Conservation (phyloP, 2,329 filamentous ascomycete genomes). For the Aschersonia sp. region DNA sequence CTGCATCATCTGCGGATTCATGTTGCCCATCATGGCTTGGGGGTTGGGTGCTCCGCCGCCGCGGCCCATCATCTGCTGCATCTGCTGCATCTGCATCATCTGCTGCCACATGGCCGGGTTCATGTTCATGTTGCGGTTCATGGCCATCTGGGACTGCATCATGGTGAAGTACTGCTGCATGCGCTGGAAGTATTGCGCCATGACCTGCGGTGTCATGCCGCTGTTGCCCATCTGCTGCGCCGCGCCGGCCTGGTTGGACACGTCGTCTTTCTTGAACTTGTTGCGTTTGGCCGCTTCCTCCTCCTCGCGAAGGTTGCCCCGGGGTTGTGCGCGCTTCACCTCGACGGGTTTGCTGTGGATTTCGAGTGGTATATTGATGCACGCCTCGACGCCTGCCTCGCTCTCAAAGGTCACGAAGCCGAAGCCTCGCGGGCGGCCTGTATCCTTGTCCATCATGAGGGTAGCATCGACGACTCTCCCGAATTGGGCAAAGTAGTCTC, state of each 20-base stretch:
- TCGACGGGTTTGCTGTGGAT: constrained; percentile 96
- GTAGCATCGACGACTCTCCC: constrained; percentile 94
- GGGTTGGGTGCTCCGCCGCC: constrained; percentile 18
- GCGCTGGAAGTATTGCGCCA: constrained; percentile 96
- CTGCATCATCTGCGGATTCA: constrained; percentile 42
- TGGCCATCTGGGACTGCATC: constrained; percentile 89
- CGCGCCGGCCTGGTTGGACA: constrained; percentile 17
- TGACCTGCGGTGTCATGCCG: constrained; percentile 88
- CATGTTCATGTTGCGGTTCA: constrained; percentile 60
- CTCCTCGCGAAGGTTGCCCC: constrained; percentile 86
- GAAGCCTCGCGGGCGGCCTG: constrained; percentile 88
- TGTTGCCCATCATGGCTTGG: constrained; percentile 25
- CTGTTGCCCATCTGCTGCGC: constrained; percentile 29
- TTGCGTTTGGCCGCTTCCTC: constrained; percentile 55
- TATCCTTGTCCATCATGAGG: constrained; percentile 99
- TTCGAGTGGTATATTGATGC: constrained; percentile 69
- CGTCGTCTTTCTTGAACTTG: constrained; percentile 42
- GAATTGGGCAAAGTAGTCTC: constrained; percentile 92
- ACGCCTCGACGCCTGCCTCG: constrained; percentile 86
- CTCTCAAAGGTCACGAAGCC: constrained; percentile 98
- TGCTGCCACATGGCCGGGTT: constrained; percentile 66
- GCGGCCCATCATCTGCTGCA: constrained; percentile 40
- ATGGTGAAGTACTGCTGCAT: constrained; percentile 97
- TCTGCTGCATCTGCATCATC: constrained; percentile 64
- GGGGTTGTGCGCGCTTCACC: constrained; percentile 93